Evolutionary conservation across 1,284 basidiomycete species (phyloP).

Genomic region (Melampsora larici-populina): DNA sequence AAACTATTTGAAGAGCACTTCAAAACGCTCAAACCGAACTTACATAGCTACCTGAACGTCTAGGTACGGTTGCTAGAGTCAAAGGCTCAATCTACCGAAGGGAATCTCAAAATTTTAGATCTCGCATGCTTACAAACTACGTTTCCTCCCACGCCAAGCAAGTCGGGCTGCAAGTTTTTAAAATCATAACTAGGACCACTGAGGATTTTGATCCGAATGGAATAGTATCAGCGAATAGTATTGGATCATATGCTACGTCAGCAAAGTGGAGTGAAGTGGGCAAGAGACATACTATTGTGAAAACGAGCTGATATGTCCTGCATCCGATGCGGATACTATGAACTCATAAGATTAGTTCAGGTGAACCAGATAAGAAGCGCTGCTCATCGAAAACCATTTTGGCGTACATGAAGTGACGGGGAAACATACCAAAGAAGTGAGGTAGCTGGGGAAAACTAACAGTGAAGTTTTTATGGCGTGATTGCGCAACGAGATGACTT

Average conservation of each 20-base stretch:
- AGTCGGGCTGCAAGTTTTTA: conserved; percentile 16
- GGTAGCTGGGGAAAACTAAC: not conserved
- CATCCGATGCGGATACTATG: not conserved
- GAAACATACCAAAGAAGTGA: conserved; percentile 17
- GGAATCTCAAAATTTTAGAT: not conserved
- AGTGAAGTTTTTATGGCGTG: conserved; percentile 10
- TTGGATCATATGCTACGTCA: not conserved
- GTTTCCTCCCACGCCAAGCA: conserved; percentile 34
- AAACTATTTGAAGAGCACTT: not conserved
- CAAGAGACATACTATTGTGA: not conserved
- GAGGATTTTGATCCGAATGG: not conserved
- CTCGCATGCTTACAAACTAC: conserved; percentile 19
- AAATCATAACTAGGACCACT: conserved; percentile 39
- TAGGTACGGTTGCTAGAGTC: conserved; percentile 20
- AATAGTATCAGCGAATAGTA: not conserved
- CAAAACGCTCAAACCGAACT: not conserved
- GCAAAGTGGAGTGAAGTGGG: not conserved
- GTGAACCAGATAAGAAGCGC: no score
- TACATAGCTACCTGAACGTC: conserved; percentile 22
- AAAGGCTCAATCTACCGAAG: not conserved
- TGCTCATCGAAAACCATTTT: not conserved
- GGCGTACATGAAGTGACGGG: not conserved
- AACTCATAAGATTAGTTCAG: no score
- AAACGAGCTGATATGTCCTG: not conserved
- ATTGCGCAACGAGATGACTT: conserved; percentile 10